Base-by-base conservation (phyloP, 768 basidiomycete genomes). In the Phaeotremella skinneri region DNA sequence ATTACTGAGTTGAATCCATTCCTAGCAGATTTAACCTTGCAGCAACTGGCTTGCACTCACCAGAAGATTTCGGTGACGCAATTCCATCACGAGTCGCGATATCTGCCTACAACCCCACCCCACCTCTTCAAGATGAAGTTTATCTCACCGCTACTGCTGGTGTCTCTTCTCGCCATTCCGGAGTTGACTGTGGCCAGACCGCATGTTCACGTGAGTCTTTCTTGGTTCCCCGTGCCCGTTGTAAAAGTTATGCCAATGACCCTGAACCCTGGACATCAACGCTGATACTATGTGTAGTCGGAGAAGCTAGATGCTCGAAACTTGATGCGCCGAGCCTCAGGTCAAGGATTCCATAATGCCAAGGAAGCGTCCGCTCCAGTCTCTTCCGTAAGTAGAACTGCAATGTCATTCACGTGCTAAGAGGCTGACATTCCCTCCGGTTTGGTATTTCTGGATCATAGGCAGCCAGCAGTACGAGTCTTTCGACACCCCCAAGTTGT, bases 1-100 rank as follows among this genome's bases (percentile, higher is more conserved):
- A 27, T 30, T 17, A n/a, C 27, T 17, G 29, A 21, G 9, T 32
- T 32, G 21, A 5, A n/a, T 34, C 0, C 20, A 1, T 11, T 17
- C 21, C 7, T 42, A 1, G 5, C 27, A 20, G 52, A 39, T 5
- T 41, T 25, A 0, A 23, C 9, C 20, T 23, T 2, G 56, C n/a
- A n/a, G 49, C 56, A 57, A 57, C 56, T 39, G 56, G 56, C 20
- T 57, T 57, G 56, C 49, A 45, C 25, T 37, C 11, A 32, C 34
- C 34, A 7, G 9, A 7, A 7, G 7, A 7, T 37, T 37, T 17
- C 9, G 17, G 34, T 17, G 34, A 37, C 17, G 17, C 34, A 7
- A 37, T 17, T 45, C 21, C 43, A 45, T 45, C 21, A 7, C 11
- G 9, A 6, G 23, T 39, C 37, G 37, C 11, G 9, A 39, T 39